A percentile compares a stretch with the other conserved stretches of the same genome.
Conservation (phyloP, 129 eudicot genomes). For the Flaveria robusta region DNA sequence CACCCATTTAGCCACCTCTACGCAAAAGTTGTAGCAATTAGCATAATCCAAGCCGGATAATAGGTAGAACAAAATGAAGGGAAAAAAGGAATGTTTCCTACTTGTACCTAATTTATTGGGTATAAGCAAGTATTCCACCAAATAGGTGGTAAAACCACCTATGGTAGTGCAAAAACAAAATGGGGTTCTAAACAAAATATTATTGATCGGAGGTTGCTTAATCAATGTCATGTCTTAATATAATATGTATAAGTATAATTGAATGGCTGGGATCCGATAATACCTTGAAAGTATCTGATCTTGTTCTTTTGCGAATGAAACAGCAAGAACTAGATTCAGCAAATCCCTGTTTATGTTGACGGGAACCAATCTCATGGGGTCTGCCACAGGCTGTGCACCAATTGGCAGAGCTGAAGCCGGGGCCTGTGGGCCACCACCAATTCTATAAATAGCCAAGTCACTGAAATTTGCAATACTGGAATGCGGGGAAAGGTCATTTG, state of each 20-base stretch:
- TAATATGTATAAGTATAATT: not conserved
- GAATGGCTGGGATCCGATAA: slow-evolving; percentile 11
- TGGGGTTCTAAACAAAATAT: too few species aligned
- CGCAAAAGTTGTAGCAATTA: too few species aligned
- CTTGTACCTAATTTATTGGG: too few species aligned
- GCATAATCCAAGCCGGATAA: too few species aligned
- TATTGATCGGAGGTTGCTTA: too few species aligned
- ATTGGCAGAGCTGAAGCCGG: slow-evolving; percentile 96
- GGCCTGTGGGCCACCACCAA: slow-evolving; percentile 99
- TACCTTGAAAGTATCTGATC: slow-evolving; percentile 91
- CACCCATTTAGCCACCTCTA: not conserved
- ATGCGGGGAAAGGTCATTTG: slow-evolving; percentile 96
- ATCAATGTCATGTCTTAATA: not conserved
- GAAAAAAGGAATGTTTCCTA: too few species aligned
- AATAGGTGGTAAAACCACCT: too few species aligned
- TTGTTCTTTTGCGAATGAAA: slow-evolving; percentile 90
- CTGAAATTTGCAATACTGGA: slow-evolving; percentile 78
- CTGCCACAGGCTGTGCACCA: slow-evolving; percentile 97
- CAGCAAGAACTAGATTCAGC: slow-evolving; percentile 82
- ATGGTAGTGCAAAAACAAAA: too few species aligned
- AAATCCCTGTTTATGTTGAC: slow-evolving; percentile 73
- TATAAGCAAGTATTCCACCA: too few species aligned
- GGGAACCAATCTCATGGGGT: slow-evolving; percentile 77
- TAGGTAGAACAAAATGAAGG: too few species aligned
- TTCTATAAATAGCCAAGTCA: slow-evolving; percentile 67